A percentile compares a stretch with the other conserved stretches of the same genome.
phyloP scores from a whole-genome alignment of 208 protist species.

The Trypanosoma avium region DNA sequence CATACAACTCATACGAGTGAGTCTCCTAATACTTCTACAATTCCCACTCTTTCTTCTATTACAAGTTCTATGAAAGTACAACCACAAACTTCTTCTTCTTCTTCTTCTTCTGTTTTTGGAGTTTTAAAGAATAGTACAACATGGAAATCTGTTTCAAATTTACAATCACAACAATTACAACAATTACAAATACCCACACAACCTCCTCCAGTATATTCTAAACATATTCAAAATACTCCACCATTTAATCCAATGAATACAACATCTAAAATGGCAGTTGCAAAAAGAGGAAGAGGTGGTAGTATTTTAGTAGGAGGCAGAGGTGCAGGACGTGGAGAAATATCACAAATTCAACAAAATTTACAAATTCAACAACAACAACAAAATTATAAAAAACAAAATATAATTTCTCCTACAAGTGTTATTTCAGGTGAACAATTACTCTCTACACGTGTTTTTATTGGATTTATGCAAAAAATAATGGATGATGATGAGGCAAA shows the following conservation, averaged over 20 bases:
- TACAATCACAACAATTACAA: neutral
- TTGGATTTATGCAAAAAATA: conserved; percentile 31
- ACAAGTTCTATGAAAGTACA: too few relatives aligned
- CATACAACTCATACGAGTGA: neutral
- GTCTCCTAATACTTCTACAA: neutral
- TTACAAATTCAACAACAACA: conserved; percentile 13
- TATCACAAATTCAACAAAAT: neutral
- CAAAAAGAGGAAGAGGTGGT: conserved; percentile 2
- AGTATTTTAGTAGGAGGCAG: neutral
- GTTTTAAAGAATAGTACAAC: neutral
- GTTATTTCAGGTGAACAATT: conserved; percentile 5
- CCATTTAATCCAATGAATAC: conserved; percentile 7
- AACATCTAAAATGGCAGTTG: too few relatives aligned
- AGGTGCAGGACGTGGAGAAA: conserved; percentile 11
- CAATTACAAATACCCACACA: neutral
- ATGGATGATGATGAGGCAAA: conserved; percentile 15
- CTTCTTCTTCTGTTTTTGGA: neutral
- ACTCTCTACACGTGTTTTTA: conserved; percentile 29
- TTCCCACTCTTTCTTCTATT: neutral
- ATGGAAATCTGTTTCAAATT: too few relatives aligned
- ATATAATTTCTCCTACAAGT: neutral
- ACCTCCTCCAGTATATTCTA: neutral
- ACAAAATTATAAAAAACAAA: neutral
- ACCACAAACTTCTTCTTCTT: too few relatives aligned
- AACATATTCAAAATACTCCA: neutral